Evolutionary conservation across 2,329 filamentous ascomycete genomes (phyloP).

Genomic region (Hymenoscyphus linearis): DNA sequence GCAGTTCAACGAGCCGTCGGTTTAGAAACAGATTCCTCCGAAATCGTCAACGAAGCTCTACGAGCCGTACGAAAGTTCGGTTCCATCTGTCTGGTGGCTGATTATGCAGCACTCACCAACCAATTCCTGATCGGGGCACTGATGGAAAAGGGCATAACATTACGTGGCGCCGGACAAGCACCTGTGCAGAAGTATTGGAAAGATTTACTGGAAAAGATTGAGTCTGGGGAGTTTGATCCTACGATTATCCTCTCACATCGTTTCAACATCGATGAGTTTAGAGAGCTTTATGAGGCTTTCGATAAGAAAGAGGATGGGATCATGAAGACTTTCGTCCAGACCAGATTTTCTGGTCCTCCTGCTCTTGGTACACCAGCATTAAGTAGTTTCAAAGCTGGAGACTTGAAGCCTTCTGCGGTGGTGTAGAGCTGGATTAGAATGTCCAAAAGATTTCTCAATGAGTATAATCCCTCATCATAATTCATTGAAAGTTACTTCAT

Average conservation of each 20-base stretch:
- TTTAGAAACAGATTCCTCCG: slow-evolving; percentile 58
- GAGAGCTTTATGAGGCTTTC: slow-evolving; percentile 58
- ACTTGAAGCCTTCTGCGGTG: slow-evolving; percentile 14
- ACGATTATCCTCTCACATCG: slow-evolving; percentile 77
- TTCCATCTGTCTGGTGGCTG: slow-evolving; percentile 55
- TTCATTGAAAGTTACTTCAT: too few relatives aligned
- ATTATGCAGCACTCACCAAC: slow-evolving; percentile 42
- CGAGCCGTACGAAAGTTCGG: slow-evolving; percentile 47
- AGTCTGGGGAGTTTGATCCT: slow-evolving; percentile 64
- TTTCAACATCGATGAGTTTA: slow-evolving; percentile 67
- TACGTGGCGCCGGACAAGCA: slow-evolving; percentile 61
- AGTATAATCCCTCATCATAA: too few relatives aligned
- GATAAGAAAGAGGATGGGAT: slow-evolving; percentile 59
- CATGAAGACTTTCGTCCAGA: slow-evolving; percentile 72
- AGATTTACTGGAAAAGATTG: slow-evolving; percentile 61
- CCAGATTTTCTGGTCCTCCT: slow-evolving; percentile 49
- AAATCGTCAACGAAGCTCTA: slow-evolving; percentile 52
- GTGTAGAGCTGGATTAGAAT: neutral
- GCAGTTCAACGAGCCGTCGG: slow-evolving; percentile 50
- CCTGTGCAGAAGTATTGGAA: slow-evolving; percentile 76
- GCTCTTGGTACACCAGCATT: slow-evolving; percentile 44
- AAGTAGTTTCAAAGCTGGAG: slow-evolving; percentile 34
- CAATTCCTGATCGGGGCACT: slow-evolving; percentile 61
- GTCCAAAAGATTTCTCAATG: too few relatives aligned
- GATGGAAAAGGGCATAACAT: slow-evolving; percentile 59